Conservation (phyloP, 1,284 basidiomycete genomes). For the Sanghuangporus sanghuang region DNA sequence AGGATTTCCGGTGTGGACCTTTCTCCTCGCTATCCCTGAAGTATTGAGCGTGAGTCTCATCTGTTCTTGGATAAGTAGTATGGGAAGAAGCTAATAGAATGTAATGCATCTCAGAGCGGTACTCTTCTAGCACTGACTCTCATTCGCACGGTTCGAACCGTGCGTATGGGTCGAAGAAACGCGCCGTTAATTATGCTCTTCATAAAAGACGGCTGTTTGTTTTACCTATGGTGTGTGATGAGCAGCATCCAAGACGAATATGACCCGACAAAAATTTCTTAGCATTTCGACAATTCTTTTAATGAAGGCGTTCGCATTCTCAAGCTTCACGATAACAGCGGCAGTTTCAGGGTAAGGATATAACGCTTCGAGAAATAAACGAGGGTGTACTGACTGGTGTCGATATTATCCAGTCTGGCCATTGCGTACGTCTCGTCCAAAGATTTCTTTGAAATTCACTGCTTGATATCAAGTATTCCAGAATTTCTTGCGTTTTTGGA, state of each 20-base stretch:
- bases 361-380: neutral
- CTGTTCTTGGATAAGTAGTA: neutral
- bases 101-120: neutral
- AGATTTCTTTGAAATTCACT: neutral
- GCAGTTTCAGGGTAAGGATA: conserved; percentile 3
- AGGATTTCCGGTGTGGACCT: conserved; percentile 1
- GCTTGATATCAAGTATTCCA: neutral
- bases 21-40: conserved; percentile 3
- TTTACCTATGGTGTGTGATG: neutral
- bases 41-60: neutral
- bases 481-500: neutral
- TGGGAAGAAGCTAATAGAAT: neutral
- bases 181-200: neutral
- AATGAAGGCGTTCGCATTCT: conserved; percentile 2
- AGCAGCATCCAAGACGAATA: neutral
- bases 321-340: conserved; percentile 3
- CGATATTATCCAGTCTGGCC: neutral
- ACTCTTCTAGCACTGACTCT: neutral
- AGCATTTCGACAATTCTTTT: neutral
- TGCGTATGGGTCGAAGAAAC: neutral
- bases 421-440: neutral
- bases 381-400: neutral
- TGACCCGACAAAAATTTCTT: neutral
- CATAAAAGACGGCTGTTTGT: conserved; percentile 1
- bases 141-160: neutral